Evolutionary conservation across 805 yeast species (phyloP).

Genomic region (Wickerhamiella sorbophila): DNA sequence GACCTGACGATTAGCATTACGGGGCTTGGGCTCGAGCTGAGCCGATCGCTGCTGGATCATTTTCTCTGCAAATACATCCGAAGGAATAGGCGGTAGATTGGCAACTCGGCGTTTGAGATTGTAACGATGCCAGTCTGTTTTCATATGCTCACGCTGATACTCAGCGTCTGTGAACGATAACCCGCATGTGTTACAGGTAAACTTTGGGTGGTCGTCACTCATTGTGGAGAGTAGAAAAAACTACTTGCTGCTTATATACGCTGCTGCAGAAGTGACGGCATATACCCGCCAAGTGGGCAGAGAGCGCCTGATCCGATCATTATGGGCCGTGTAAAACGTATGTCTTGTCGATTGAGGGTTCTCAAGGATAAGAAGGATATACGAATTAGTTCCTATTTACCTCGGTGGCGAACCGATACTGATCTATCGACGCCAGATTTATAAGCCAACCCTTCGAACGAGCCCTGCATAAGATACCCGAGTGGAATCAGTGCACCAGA

Average conservation of each 20-base stretch:
- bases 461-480: too few species aligned
- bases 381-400: too few species aligned
- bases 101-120: constrained; percentile 91
- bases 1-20: constrained; percentile 19
- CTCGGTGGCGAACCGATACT: too few species aligned
- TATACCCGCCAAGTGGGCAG: too few species aligned
- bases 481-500: too few species aligned
- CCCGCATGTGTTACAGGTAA: constrained; percentile 82
- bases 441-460: too few species aligned
- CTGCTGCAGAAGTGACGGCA: too few species aligned
- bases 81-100: constrained; percentile 53
- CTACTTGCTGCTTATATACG: not conserved
- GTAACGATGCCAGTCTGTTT: constrained; percentile 96
- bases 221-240: not conserved
- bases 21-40: constrained; percentile 6
- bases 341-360: too few species aligned
- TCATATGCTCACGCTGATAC: constrained; percentile 85
- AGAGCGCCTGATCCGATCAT: too few species aligned
- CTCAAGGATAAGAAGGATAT: too few species aligned
- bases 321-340: too few species aligned
- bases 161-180: constrained; percentile 71
- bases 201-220: constrained; percentile 17
- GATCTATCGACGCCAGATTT: too few species aligned
- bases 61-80: constrained; percentile 58
- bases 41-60: constrained; percentile 29